phyloP scores from a whole-genome alignment of 2,329 filamentous ascomycete genomes.

The Cordyceps sp. region DNA sequence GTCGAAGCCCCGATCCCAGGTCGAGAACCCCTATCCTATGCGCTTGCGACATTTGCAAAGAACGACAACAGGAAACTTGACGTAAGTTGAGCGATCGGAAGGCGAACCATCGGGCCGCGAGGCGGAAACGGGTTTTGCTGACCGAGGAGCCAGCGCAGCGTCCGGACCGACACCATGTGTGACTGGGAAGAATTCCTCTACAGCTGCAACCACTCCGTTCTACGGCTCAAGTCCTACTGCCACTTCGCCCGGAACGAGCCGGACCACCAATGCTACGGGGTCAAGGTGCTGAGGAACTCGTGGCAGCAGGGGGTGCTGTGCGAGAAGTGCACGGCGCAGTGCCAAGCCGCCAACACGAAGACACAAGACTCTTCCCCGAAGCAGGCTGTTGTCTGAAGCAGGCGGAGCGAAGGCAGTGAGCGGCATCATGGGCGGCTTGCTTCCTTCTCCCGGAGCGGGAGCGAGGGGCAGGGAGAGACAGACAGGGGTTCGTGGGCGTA shows the following conservation, averaged over 20 bases:
- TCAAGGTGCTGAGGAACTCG: slow-evolving; percentile 47
- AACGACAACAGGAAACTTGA: too few species aligned
- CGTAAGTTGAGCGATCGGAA: too few species aligned
- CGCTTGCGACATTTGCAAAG: too few species aligned
- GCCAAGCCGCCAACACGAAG: neutral
- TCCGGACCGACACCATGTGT: slow-evolving; percentile 53
- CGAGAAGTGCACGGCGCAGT: slow-evolving; percentile 21
- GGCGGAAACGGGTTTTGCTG: too few species aligned
- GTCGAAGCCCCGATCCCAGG: too few species aligned
- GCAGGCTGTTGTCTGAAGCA: neutral
- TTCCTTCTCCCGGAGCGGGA: too few species aligned
- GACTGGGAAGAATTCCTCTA: slow-evolving; percentile 56
- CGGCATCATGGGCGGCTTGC: too few species aligned
- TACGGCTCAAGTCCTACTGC: slow-evolving; percentile 51
- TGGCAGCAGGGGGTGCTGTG: slow-evolving; percentile 40
- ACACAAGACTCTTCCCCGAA: neutral
- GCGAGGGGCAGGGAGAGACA: too few species aligned
- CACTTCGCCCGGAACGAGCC: slow-evolving; percentile 61
- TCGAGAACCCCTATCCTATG: too few species aligned
- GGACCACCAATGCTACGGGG: slow-evolving; percentile 49
- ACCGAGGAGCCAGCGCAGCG: too few species aligned
- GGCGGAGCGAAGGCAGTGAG: neutral
- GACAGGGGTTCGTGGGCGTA: too few species aligned
- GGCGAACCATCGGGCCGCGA: too few species aligned
- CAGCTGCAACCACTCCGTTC: slow-evolving; percentile 41